Percentiles rank a stretch among this genome's conserved stretches.
These are phyloP conservation scores for Thielaviopsis ethacetica DNA, from an alignment of 2,329 filamentous ascomycete genomes.

Conservation along the genomic window DNA sequence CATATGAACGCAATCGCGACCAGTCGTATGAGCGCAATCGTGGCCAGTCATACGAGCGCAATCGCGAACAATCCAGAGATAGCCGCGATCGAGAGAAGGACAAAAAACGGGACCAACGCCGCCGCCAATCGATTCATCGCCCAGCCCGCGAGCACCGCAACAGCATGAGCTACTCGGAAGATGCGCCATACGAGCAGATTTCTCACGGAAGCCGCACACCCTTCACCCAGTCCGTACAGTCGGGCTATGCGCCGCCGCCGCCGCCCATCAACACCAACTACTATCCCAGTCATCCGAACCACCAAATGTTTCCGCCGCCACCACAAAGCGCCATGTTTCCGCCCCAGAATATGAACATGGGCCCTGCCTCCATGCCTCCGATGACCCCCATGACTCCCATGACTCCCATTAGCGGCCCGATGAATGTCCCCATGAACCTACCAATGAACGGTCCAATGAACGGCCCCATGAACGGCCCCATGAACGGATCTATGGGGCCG, in stretches of 20 bases:
- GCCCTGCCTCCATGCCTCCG: constrained; percentile 3
- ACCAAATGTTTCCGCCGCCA: constrained; percentile 7
- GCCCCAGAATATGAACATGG: constrained; percentile 8
- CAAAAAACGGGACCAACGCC: constrained; percentile 6
- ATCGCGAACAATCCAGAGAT: constrained; percentile 2
- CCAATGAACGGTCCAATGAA: background rate
- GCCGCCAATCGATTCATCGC: constrained; percentile 5
- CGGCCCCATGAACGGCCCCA: background rate
- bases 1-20: constrained; percentile 7
- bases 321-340: constrained; percentile 6
- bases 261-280: constrained; percentile 2
- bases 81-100: constrained; percentile 4
- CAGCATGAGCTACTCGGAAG: constrained; percentile 7
- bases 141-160: constrained; percentile 6
- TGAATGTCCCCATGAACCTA: background rate
- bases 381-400: background rate
- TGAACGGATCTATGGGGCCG: background rate
- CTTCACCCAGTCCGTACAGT: background rate
- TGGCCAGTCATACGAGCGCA: constrained; percentile 8
- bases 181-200: constrained; percentile 5
- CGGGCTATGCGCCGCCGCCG: constrained; percentile 1
- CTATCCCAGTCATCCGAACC: background rate
- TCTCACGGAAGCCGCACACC: constrained; percentile 10
- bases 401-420: background rate
- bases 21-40: constrained; percentile 8